Percentiles rank a stretch among this genome's conserved stretches.
These are phyloP conservation scores for Iris pallida DNA, from an alignment of 116 monocot genomes.

Conservation along the genomic window DNA sequence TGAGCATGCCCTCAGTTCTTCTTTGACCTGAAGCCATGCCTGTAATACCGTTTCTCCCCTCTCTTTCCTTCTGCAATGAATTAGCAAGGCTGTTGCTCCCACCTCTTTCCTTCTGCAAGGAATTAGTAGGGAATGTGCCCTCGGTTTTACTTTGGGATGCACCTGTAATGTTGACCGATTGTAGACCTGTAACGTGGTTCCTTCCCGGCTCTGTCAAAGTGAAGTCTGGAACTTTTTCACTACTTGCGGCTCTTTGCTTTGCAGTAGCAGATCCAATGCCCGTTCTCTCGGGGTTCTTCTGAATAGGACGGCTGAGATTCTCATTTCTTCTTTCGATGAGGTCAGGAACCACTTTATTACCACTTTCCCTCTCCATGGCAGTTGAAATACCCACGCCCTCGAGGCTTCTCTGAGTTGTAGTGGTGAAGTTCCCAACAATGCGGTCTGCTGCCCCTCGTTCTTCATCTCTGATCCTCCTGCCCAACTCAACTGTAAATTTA, in stretches of 20 bases:
- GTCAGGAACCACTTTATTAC: not conserved
- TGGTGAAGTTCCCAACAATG: conserved; percentile 10
- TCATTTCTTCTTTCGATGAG: conserved; percentile 7
- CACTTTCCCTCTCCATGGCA: conserved; percentile 11
- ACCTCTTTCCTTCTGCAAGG: not conserved
- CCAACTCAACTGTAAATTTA: conserved; percentile 23
- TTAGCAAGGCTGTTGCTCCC: not conserved
- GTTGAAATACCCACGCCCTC: conserved; percentile 5
- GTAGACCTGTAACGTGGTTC: not conserved
- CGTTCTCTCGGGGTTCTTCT: conserved; percentile 5
- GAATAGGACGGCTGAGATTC: conserved; percentile 3
- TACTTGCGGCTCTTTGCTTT: conserved; percentile 7
- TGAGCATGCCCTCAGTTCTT: conserved; percentile 1
- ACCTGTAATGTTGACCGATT: not conserved
- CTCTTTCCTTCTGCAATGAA: not conserved
- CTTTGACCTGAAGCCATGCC: not conserved
- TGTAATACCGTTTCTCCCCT: not conserved
- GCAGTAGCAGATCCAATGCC: conserved; percentile 9
- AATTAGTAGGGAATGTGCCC: no score
- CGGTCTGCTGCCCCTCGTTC: conserved; percentile 13
- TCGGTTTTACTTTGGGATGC: not conserved
- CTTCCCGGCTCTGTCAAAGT: conserved; percentile 3
- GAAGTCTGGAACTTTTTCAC: conserved; percentile 13
- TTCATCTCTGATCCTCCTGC: conserved; percentile 14
- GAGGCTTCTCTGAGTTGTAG: conserved; percentile 20